phyloP scores from a whole-genome alignment of 2,329 filamentous ascomycete genomes.

The Neurospora sp. region DNA sequence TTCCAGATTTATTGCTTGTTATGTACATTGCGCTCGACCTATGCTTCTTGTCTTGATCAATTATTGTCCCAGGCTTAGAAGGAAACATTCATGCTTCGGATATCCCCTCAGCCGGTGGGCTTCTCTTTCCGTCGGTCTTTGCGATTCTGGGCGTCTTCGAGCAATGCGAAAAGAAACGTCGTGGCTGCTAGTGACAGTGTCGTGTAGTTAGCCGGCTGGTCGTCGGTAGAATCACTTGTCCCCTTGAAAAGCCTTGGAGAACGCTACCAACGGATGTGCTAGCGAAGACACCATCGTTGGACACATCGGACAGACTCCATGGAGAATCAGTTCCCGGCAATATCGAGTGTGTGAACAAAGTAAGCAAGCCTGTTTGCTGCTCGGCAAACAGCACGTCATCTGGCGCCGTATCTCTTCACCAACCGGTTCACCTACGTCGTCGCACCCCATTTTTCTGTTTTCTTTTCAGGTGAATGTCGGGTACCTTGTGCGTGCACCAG shows the following conservation, averaged over 20 bases:
- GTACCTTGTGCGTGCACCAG: background rate
- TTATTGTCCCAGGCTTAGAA: background rate
- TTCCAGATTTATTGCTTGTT: too few species aligned
- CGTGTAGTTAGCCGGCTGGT: background rate
- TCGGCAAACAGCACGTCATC: background rate
- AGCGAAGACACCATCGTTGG: background rate
- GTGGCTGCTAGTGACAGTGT: background rate
- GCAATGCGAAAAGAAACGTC: background rate
- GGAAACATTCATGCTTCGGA: background rate
- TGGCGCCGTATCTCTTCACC: background rate
- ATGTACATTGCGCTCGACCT: too few species aligned
- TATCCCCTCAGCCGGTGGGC: background rate
- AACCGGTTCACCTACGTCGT: background rate
- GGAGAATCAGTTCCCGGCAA: background rate
- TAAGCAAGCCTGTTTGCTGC: background rate
- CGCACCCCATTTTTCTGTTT: background rate
- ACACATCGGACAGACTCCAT: background rate
- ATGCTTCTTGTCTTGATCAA: background rate
- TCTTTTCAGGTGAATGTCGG: background rate
- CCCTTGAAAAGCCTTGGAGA: background rate
- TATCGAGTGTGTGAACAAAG: background rate
- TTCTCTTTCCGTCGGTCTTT: background rate
- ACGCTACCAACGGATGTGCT: background rate
- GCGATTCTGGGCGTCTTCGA: background rate
- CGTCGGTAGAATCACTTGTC: background rate